A percentile compares a stretch with the other conserved stretches of the same genome.
Conservation (phyloP, 257 asterid species). For the Solanum dulcamara region DNA sequence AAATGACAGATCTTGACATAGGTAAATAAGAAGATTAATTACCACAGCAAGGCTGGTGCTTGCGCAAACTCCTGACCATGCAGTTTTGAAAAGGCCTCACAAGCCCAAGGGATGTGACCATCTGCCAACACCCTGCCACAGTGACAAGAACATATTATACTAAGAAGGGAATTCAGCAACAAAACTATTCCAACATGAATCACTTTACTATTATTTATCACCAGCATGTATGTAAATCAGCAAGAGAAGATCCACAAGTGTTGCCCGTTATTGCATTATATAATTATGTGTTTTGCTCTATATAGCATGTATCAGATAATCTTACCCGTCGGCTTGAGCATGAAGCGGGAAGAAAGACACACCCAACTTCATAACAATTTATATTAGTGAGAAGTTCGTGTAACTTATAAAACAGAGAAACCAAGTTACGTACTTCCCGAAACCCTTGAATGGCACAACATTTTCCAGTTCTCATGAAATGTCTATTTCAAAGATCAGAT, state of each 20-base stretch:
- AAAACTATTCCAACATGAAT: neutral
- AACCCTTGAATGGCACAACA: neutral
- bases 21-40: conserved; percentile 8
- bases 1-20: neutral
- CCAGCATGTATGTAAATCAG: neutral
- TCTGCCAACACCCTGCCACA: conserved; percentile 87
- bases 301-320: neutral
- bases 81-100: conserved; percentile 85
- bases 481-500: neutral
- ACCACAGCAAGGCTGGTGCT: conserved; percentile 72
- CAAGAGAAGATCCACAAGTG: neutral
- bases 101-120: conserved; percentile 97
- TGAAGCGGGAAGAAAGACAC: neutral
- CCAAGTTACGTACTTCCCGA: neutral
- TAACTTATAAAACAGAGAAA: neutral
- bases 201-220: neutral
- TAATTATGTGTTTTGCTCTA: neutral
- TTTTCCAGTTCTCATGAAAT: neutral
- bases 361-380: neutral
- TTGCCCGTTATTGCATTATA: neutral
- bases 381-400: neutral
- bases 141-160: conserved; percentile 1
- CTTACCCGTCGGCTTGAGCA: neutral
- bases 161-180: neutral
- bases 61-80: conserved; percentile 50